Base-by-base conservation (phyloP, 2,329 filamentous ascomycete species). In the Trichophyton verrucosum region DNA sequence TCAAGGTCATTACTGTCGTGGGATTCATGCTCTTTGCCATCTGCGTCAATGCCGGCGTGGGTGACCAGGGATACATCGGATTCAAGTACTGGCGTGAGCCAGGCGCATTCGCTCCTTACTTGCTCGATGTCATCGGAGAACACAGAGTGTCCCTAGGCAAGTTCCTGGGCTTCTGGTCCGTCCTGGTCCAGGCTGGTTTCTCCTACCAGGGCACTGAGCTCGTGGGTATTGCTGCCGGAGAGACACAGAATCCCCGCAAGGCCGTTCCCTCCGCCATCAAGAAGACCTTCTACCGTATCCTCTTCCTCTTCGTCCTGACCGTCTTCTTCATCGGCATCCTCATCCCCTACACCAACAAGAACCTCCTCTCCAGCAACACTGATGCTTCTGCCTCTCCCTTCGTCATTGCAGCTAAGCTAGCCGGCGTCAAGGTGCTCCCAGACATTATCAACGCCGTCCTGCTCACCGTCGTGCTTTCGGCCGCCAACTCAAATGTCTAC, bases 1-100 rank as follows among this genome's bases (percentile, higher is more conserved):
- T 92, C 77, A 92, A 92, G 73, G 86, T 91, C 61, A 67, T 90
- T 57, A 88, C 87, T 30, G 82, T 91, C 44, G 60, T 88, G 49
- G 87, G 87, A 47, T 89, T 91, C 76, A 81, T 89, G 76, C 85
- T 91, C 69, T 88, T 91, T 66, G 83, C 81, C 65, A 86, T 90
- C 66, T 87, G 85, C 72, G 80, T 91, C 74, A 85, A 89, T 68
- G 86, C 86, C 2, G 88, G 87, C 53, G 86, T 79, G 4, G 85
- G 87, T 20, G 68, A 82, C 15, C 77, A 89, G 64, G 85, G 85
- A n/a, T 86, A 87, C 67, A 78, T 91, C 57, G 87, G 88, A 51
- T 91, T 91, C 75, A 78, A 81, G 64, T 86, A 87, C 73, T 91
- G 86, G 86, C 74, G 77, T 6, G 68, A 81, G 38, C 87, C 87